Percentiles rank a stretch among this genome's conserved stretches.
Evolutionary conservation across 2,329 filamentous ascomycete genomes (phyloP).

Genomic region (Chaetoscypha palmicola): DNA sequence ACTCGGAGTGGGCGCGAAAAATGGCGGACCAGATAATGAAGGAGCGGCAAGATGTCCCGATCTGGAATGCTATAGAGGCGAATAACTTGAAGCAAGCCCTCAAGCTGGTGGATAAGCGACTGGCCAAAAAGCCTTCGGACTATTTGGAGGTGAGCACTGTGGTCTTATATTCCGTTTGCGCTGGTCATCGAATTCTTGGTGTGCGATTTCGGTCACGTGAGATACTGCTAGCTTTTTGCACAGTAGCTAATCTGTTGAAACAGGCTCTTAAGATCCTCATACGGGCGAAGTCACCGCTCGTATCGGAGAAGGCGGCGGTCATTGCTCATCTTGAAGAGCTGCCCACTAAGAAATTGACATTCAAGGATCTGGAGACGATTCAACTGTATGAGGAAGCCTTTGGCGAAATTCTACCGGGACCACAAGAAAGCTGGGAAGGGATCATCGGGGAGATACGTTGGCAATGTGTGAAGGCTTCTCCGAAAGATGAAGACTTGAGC

Average conservation of each 20-base stretch:
- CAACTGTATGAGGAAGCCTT: slow-evolving; percentile 29
- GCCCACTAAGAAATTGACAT: slow-evolving; percentile 15
- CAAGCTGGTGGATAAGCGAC: slow-evolving; percentile 31
- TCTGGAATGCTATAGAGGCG: slow-evolving; percentile 31
- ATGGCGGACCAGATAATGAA: slow-evolving; percentile 24
- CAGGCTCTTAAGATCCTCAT: slow-evolving; percentile 31
- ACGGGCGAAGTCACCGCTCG: slow-evolving; percentile 19
- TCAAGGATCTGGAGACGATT: slow-evolving; percentile 27
- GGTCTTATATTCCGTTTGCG: not conserved
- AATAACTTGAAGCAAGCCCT: slow-evolving; percentile 31
- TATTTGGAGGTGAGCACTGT: slow-evolving; percentile 28
- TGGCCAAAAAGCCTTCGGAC: slow-evolving; percentile 28
- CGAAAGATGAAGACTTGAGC: slow-evolving; percentile 28
- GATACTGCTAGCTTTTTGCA: not conserved
- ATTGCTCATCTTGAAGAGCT: slow-evolving; percentile 25
- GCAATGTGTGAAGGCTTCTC: slow-evolving; percentile 26
- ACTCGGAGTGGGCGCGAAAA: slow-evolving; percentile 5
- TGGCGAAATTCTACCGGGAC: slow-evolving; percentile 18
- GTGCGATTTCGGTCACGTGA: too few relatives aligned
- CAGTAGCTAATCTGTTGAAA: slow-evolving; percentile 12
- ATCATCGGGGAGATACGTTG: slow-evolving; percentile 29
- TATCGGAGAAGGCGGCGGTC: slow-evolving; percentile 26
- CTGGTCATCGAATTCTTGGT: not conserved
- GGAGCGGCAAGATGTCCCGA: slow-evolving; percentile 28
- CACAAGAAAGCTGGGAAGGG: slow-evolving; percentile 22